Evolutionary conservation across 2,329 filamentous ascomycete species (phyloP).

Genomic region (Rutstroemia sp.): DNA sequence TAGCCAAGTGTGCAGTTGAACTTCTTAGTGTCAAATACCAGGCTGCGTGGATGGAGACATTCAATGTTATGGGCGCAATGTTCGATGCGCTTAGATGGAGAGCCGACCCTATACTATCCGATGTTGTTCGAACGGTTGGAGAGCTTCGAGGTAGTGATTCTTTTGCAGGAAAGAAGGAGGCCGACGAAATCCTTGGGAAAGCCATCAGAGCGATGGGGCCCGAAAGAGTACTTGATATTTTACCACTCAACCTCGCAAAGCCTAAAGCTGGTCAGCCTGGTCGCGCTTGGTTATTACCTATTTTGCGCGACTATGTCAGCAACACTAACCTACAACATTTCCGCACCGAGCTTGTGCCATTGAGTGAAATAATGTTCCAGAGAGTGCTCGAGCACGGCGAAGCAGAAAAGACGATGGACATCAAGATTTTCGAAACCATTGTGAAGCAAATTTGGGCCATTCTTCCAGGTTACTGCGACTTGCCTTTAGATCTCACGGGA

Average conservation of each 20-base stretch:
- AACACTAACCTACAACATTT: constrained; percentile 87
- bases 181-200: constrained; percentile 81
- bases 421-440: constrained; percentile 96
- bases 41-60: constrained; percentile 89
- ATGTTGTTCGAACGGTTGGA: constrained; percentile 71
- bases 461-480: constrained; percentile 88
- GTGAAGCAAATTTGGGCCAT: constrained; percentile 94
- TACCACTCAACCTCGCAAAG: constrained; percentile 79
- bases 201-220: constrained; percentile 88
- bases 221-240: constrained; percentile 68
- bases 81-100: constrained; percentile 84
- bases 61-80: constrained; percentile 78
- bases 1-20: constrained; percentile 65
- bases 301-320: constrained; percentile 80
- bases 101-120: constrained; percentile 68
- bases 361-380: constrained; percentile 88
- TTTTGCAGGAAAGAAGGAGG: constrained; percentile 90
- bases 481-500: constrained; percentile 70
- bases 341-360: constrained; percentile 73
- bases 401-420: constrained; percentile 85
- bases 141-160: constrained; percentile 82
- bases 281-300: constrained; percentile 88
- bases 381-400: constrained; percentile 74
- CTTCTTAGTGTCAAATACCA: constrained; percentile 88
- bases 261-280: constrained; percentile 72